Base-by-base conservation (phyloP, 768 basidiomycete genomes). In the Calvatia gigantea region DNA sequence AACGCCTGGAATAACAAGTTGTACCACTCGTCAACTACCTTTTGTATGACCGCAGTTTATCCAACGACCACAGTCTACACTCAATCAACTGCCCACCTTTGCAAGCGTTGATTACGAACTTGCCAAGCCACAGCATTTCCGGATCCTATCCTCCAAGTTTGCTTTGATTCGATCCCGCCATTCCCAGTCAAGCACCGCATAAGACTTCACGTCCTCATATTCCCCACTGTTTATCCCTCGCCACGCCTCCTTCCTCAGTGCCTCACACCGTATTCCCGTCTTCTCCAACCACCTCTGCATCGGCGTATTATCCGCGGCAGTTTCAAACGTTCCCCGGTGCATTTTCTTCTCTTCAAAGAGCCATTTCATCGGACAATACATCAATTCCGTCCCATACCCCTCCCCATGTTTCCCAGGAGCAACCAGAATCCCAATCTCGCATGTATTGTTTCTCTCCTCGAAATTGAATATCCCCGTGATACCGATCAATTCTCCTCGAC, bases 211-310 rank as follows among this genome's bases (percentile, higher is more conserved):
- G 63, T 78, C 72, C 15, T 61, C 62, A 54, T 70, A 77, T 31
- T 65, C 61, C 27, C 75, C 71, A 44, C 69, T 45, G 2, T 5
- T 59, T 1, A 56, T 50, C 46, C 70, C 68, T 44, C 65, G 68
- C 79, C 80, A 80, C 15, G 61, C 65, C 15, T 76, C 74, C 54
- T 72, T 70, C 55, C 67, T 65, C 39, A 61, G 59, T 5, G 67
- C 73, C 56, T 79, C 78, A 61, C 74, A 56, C 32, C 67, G 69
- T 19, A 72, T 69, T 6, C 70, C 73, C 19, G 73, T 68, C 14
- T 69, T 70, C 56, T 78, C 76, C 44, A 80, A 59, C 78, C 78
- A 82, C 11, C 63, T 64, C 17, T 73, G 67, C 78, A 82, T 81
- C 0, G 68, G 68, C 23, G 65, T 50, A 56, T 82, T 79, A 45